Evolutionary conservation across 129 eudicot genomes (phyloP), one percentile per base, ranked within the genome.

Genomic region (Saposhnikovia divaricata): DNA sequence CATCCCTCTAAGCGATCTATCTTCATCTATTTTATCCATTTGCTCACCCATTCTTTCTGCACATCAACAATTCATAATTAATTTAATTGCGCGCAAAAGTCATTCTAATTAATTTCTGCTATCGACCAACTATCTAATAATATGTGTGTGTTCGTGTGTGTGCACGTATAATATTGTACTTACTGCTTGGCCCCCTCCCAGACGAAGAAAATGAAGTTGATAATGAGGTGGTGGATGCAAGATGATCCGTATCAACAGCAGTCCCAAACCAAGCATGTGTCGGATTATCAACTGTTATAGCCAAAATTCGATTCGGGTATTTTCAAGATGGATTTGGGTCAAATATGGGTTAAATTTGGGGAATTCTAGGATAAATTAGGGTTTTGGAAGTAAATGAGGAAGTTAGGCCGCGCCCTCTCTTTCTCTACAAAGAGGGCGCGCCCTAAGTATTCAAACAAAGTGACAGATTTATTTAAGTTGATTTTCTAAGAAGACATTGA

Each of bases 261-360:
- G 55, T 61, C 47, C 44, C 75, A 28, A 78, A 78, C 75, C 43
- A n/a, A 1, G 5, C 63, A 51, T 76, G 34, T 42, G 27, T 39
- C 0, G 93, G 91, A 68, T 87, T 77, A 69, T 81, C 85, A 14
- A n/a, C n/a, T n/a, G n/a, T n/a, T n/a, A n/a, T n/a, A n/a, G n/a
- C n/a, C n/a, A n/a, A n/a, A n/a, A n/a, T n/a, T n/a, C n/a, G n/a
- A n/a, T n/a, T n/a, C n/a, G n/a, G n/a, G n/a, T n/a, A n/a, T n/a
- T n/a, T n/a, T n/a, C n/a, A n/a, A n/a, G n/a, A n/a, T n/a, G n/a
- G n/a, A n/a, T n/a, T n/a, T n/a, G n/a, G n/a, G n/a, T n/a, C n/a
- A n/a, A n/a, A n/a, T n/a, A n/a, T n/a, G n/a, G n/a, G n/a, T n/a
- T n/a, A n/a, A n/a, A n/a, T n/a, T n/a, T n/a, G n/a, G n/a, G n/a